Percentiles rank a stretch among this genome's conserved stretches.
phyloP scores from a whole-genome alignment of 805 yeast species.

The Naumovozyma baii region DNA sequence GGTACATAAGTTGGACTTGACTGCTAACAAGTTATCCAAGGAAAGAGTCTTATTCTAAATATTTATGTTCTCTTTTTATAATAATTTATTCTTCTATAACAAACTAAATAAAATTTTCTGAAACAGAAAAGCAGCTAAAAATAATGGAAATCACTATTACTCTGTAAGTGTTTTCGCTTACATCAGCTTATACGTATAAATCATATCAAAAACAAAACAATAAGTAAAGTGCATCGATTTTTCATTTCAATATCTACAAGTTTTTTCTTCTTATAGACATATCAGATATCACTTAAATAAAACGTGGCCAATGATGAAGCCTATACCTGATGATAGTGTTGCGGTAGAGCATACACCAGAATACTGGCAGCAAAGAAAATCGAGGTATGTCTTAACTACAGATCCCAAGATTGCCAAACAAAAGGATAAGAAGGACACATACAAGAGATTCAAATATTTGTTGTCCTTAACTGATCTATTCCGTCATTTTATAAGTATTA shows the following conservation, averaged over 20 bases:
- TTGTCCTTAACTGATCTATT: constrained; percentile 77
- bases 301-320: too few relatives aligned
- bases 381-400: constrained; percentile 39
- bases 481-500: constrained; percentile 75
- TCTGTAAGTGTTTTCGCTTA: too few relatives aligned
- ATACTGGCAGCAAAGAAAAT: constrained; percentile 34
- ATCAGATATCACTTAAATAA: too few relatives aligned
- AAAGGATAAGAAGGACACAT: constrained; percentile 55
- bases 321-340: too few relatives aligned
- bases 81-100: neutral
- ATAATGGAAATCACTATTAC: too few relatives aligned
- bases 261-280: too few relatives aligned
- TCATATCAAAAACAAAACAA: too few relatives aligned
- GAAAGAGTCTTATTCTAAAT: constrained; percentile 25
- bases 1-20: constrained; percentile 12
- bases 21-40: constrained; percentile 21
- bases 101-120: too few relatives aligned
- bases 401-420: constrained; percentile 52
- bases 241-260: too few relatives aligned
- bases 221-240: too few relatives aligned
- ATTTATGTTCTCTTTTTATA: neutral
- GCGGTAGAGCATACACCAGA: constrained; percentile 5
- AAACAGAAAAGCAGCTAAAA: neutral
- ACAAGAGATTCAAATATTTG: constrained; percentile 69
- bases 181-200: too few relatives aligned